Conservation (phyloP, 768 basidiomycete species). For the Hortiboletus campestris region DNA sequence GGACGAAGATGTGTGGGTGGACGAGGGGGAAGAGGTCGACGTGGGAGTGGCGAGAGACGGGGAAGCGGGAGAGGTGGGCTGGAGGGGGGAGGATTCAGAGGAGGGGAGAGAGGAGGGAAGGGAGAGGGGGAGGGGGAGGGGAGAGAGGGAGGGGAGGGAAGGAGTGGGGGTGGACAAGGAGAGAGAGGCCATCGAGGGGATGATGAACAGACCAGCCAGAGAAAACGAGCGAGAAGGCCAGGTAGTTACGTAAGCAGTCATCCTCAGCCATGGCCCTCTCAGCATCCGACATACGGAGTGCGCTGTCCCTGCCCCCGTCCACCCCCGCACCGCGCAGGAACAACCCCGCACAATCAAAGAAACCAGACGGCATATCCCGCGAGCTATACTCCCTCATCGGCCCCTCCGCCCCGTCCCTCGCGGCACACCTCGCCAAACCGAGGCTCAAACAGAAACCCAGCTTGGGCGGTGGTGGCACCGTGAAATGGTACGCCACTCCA, state of each 20-base stretch:
- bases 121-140: neutral
- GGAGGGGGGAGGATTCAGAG: neutral
- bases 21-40: neutral
- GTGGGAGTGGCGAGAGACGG: neutral
- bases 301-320: conserved; percentile 57
- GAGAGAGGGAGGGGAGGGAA: neutral
- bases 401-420: conserved; percentile 84
- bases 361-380: conserved; percentile 88
- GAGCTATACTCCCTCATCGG: conserved; percentile 95
- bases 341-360: conserved; percentile 42
- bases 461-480: conserved; percentile 56
- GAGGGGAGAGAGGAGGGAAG: too few species aligned
- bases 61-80: neutral
- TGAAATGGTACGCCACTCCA: conserved; percentile 61
- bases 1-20: neutral
- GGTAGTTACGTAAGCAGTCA: neutral
- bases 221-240: too few species aligned
- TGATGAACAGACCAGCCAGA: too few species aligned
- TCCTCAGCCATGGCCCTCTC: conserved; percentile 53
- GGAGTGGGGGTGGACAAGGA: neutral
- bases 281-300: conserved; percentile 82
- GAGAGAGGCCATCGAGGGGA: neutral
- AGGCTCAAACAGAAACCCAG: conserved; percentile 86
- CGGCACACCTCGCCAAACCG: conserved; percentile 75
- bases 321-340: conserved; percentile 46